Evolutionary conservation across 1,284 basidiomycete species (phyloP).

Genomic region (Chalciporus sp.): DNA sequence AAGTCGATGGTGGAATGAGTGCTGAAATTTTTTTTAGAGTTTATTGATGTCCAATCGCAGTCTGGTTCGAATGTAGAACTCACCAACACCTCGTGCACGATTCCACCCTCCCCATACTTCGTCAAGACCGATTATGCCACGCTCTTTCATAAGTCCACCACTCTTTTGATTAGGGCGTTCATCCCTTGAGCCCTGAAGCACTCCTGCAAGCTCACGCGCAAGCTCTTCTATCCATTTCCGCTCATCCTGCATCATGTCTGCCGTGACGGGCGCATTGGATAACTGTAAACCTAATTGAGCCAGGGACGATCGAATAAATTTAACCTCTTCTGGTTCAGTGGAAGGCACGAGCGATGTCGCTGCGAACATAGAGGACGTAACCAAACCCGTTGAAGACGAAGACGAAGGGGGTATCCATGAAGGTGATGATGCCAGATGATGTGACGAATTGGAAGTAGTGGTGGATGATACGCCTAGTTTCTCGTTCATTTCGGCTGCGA

Average conservation of each 20-base stretch:
- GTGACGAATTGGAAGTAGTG: conserved; percentile 21
- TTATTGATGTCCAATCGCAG: not conserved
- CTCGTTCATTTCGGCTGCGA: conserved; percentile 88
- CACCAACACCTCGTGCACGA: conserved; percentile 89
- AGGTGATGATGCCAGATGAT: conserved; percentile 1
- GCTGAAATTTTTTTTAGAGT: conserved; percentile 45
- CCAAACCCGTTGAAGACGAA: conserved; percentile 16
- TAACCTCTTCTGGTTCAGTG: conserved; percentile 75
- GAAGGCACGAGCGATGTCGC: conserved; percentile 34
- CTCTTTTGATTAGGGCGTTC: conserved; percentile 11
- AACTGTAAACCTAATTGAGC: conserved; percentile 86
- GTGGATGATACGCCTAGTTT: conserved; percentile 68
- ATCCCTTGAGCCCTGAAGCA: conserved; percentile 59
- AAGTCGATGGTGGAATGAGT: conserved; percentile 84
- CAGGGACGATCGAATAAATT: conserved; percentile 86
- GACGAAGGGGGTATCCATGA: conserved; percentile 18
- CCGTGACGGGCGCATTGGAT: conserved; percentile 78
- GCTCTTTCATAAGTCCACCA: conserved; percentile 63
- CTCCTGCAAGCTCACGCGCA: conserved; percentile 78
- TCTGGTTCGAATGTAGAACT: conserved; percentile 32
- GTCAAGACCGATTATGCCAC: conserved; percentile 87
- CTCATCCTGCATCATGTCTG: conserved; percentile 89
- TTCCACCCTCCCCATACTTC: conserved; percentile 99
- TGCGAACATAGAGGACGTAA: conserved; percentile 25
- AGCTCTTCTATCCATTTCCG: conserved; percentile 80